Base-by-base conservation (phyloP, 192 early-diverging fungal genomes). In the Coemansia brasiliensis region DNA sequence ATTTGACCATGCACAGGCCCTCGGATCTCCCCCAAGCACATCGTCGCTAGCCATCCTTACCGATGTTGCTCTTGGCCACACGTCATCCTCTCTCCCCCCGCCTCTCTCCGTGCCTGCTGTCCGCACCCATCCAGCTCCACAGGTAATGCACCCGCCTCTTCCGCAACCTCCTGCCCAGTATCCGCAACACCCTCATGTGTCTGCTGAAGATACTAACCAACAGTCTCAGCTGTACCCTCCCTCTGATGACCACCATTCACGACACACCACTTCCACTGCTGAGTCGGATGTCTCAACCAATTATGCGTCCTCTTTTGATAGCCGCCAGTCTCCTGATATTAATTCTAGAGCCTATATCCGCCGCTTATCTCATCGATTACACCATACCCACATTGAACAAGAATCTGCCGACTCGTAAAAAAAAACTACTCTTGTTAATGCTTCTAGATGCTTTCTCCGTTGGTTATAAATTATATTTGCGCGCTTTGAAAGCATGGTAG, bases 1-100 rank as follows among this genome's bases (percentile, higher is more conserved):
- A 13, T 68, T 79, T 11, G 75, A 71, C 65, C 59, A 61, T 2
- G 64, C 64, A 7, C 64, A 66, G 22, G 35, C 64, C 5, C 56
- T 55, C 17, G 42, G 39, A 5, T 52, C 55, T 9, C 63, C 63
- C 3, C 55, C 55, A 6, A 25, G 38, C 21, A 45, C 63, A 2
- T 59, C 64, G 22, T 59, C 64, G 37, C 57, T 67, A 11, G 41
- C 64, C 0, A 59, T 67, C 9, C 64, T 67, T 12, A 67, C 64
- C 4, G 64, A 67, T 11, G 64, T 59, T 3, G 64, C 64, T 13
- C 52, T 67, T 0, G 52, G 64, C 11, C 64, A 52, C 35, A 27
- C 40, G 1, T 18, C 58, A n/a, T 21, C 60, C 0, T 18, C 46
- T 1, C 53, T 27, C 2, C 22, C 59, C n/a, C 18, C 60, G 1